Evolutionary conservation across 129 eudicot species (phyloP).

Genomic region (Logfia minima): DNA sequence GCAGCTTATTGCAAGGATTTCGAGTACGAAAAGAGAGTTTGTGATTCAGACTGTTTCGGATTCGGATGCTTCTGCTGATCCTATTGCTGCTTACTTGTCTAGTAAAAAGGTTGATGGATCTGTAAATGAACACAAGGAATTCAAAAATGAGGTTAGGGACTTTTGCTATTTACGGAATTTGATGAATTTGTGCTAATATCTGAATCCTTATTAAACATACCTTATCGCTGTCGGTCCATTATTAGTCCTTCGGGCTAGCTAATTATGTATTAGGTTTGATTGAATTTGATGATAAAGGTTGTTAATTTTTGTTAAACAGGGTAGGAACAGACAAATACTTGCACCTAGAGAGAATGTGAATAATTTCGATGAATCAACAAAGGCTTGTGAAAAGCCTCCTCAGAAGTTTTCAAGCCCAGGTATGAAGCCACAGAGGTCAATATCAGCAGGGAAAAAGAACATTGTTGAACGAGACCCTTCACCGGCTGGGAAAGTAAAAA

Average conservation of each 20-base stretch:
- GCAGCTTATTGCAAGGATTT: slow-evolving; percentile 55
- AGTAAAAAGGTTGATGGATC: slow-evolving; percentile 30
- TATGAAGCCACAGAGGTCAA: slow-evolving; percentile 49
- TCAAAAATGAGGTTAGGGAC: slow-evolving; percentile 37
- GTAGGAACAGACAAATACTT: slow-evolving; percentile 44
- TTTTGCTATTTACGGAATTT: background rate
- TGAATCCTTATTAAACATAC: background rate
- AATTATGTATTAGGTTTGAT: background rate
- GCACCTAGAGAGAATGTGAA: slow-evolving; percentile 53
- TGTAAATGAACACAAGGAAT: slow-evolving; percentile 28
- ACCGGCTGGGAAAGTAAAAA: slow-evolving; percentile 66
- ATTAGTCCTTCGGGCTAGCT: background rate
- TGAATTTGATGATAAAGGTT: slow-evolving; percentile 8
- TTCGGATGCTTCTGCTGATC: slow-evolving; percentile 54
- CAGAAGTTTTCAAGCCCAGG: slow-evolving; percentile 85
- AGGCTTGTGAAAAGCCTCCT: slow-evolving; percentile 37
- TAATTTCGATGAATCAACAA: slow-evolving; percentile 32
- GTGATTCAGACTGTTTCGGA: slow-evolving; percentile 61
- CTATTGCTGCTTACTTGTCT: slow-evolving; percentile 47
- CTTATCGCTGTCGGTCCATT: background rate
- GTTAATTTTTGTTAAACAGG: slow-evolving; percentile 31
- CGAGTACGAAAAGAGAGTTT: slow-evolving; percentile 46
- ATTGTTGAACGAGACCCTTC: slow-evolving; percentile 80
- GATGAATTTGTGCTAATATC: background rate
- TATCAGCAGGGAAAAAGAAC: slow-evolving; percentile 59